Conservation (phyloP, 768 basidiomycete genomes). For the Galerina sulciceps region DNA sequence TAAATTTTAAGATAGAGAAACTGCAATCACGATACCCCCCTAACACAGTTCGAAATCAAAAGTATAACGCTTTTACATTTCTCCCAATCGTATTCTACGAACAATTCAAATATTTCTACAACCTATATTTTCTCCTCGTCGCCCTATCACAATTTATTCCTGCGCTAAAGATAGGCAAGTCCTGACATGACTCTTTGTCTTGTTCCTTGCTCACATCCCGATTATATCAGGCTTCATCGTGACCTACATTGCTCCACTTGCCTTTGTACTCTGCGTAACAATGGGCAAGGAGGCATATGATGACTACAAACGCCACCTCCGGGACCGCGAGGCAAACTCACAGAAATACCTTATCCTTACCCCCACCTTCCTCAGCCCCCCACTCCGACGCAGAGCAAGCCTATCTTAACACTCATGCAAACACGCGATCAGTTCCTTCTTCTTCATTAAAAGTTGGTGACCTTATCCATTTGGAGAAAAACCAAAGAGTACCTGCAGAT, state of each 20-base stretch:
- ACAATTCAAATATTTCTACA: slow-evolving; percentile 99
- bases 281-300: slow-evolving; percentile 99
- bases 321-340: slow-evolving; percentile 95
- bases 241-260: slow-evolving; percentile 95
- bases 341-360: slow-evolving; percentile 87
- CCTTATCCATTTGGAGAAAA: slow-evolving; percentile 91
- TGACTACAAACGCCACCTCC: slow-evolving; percentile 91
- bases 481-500: slow-evolving; percentile 96
- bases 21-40: slow-evolving; percentile 74
- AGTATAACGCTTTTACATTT: slow-evolving; percentile 97
- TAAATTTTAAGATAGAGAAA: slow-evolving; percentile 54
- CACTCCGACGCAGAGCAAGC: slow-evolving; percentile 41
- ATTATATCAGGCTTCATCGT: slow-evolving; percentile 78
- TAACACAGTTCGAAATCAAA: slow-evolving; percentile 96
- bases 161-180: slow-evolving; percentile 90
- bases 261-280: slow-evolving; percentile 92
- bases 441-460: slow-evolving; percentile 91
- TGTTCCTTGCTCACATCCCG: not conserved
- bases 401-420: slow-evolving; percentile 50
- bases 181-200: not conserved
- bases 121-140: slow-evolving; percentile 96
- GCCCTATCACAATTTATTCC: slow-evolving; percentile 96
- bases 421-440: slow-evolving; percentile 82
- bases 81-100: slow-evolving; percentile 97
- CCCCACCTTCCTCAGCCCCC: slow-evolving; percentile 38